Percentiles rank a stretch among this genome's conserved stretches.
Evolutionary conservation across 2,329 filamentous ascomycete species (phyloP).

Genomic region (Cryphonectria radicalis): DNA sequence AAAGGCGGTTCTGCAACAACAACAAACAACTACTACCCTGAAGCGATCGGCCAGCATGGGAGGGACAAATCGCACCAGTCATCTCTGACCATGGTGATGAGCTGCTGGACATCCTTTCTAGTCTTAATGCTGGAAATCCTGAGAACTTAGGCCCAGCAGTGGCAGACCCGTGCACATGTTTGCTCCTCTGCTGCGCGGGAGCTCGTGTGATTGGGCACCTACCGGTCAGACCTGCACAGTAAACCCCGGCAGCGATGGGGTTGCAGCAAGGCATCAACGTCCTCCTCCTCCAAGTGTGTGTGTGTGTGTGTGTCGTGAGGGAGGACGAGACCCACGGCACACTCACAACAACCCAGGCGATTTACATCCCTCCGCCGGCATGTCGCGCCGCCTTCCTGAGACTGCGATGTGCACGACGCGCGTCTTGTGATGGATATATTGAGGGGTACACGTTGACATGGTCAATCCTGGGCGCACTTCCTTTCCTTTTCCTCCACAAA

Average conservation of each 20-base stretch:
- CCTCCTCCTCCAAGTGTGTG: neutral
- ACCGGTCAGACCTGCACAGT: conserved; percentile 4
- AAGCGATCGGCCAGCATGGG: conserved; percentile 12
- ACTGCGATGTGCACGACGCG: conserved; percentile 3
- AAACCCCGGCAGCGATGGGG: conserved; percentile 8
- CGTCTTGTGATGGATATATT: neutral
- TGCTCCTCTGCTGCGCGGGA: neutral
- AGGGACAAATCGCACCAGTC: conserved; percentile 19
- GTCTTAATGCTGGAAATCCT: conserved; percentile 12
- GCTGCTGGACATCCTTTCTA: conserved; percentile 22
- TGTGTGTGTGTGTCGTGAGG: neutral
- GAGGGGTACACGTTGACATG: neutral
- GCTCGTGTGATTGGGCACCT: conserved; percentile 15
- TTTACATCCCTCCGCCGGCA: conserved; percentile 1
- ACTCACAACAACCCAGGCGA: neutral
- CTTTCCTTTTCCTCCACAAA: neutral
- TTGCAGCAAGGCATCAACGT: neutral
- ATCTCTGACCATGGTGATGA: neutral
- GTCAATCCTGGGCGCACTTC: neutral
- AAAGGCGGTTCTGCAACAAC: conserved; percentile 13
- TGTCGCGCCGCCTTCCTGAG: conserved; percentile 14
- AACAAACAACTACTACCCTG: neutral
- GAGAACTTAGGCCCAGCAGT: neutral
- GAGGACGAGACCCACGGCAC: neutral
- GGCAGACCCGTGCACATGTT: neutral